Evolutionary conservation across 2,329 filamentous ascomycete species (phyloP).

Genomic region (Trichophyton equinum): DNA sequence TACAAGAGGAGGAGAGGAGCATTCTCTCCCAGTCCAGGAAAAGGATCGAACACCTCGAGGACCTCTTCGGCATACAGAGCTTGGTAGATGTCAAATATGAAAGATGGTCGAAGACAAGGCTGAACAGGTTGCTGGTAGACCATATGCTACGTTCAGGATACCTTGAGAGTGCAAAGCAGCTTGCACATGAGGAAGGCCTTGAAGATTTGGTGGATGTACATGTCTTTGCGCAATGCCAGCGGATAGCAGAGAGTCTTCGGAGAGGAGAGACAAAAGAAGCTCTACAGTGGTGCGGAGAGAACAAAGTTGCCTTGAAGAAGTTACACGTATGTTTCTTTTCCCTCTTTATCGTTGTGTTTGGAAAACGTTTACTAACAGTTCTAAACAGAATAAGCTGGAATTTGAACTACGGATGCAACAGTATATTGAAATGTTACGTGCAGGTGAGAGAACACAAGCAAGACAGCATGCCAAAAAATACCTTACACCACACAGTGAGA

Average conservation of each 20-base stretch:
- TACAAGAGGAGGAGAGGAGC: slow-evolving; percentile 66
- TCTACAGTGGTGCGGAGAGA: slow-evolving; percentile 81
- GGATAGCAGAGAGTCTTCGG: slow-evolving; percentile 60
- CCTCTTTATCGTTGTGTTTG: not conserved
- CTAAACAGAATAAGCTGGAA: slow-evolving; percentile 60
- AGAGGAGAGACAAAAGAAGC: slow-evolving; percentile 63
- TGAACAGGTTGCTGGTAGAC: slow-evolving; percentile 82
- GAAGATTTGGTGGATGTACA: slow-evolving; percentile 75
- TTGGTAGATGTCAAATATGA: slow-evolving; percentile 91
- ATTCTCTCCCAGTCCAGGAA: slow-evolving; percentile 65
- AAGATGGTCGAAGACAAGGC: slow-evolving; percentile 65
- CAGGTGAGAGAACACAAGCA: slow-evolving; percentile 54
- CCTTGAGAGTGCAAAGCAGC: slow-evolving; percentile 57
- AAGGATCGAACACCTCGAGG: slow-evolving; percentile 66
- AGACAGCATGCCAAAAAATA: slow-evolving; percentile 72
- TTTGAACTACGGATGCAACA: slow-evolving; percentile 90
- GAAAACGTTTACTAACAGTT: not conserved
- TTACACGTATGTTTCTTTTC: slow-evolving; percentile 48
- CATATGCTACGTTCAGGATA: slow-evolving; percentile 81
- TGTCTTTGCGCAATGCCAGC: slow-evolving; percentile 71
- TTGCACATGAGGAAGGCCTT: slow-evolving; percentile 65
- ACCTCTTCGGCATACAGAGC: slow-evolving; percentile 65
- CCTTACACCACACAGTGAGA: slow-evolving; percentile 56
- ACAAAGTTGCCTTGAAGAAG: slow-evolving; percentile 84
- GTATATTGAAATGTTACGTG: slow-evolving; percentile 79